Evolutionary conservation across 257 asterid species (phyloP), one percentile per base, ranked within the genome.

Genomic region (Penstemon davidsonii): DNA sequence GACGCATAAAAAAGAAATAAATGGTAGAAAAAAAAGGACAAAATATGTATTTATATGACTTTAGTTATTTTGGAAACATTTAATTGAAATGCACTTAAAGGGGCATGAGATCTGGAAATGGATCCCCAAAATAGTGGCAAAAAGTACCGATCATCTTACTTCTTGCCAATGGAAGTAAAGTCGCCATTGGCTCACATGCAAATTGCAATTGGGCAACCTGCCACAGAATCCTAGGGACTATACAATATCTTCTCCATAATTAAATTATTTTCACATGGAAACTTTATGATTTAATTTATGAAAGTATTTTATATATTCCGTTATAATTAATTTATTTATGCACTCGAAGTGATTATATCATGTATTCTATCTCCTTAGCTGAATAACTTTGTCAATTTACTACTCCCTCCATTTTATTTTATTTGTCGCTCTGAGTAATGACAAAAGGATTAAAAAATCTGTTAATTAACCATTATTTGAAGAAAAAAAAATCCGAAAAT

Each of bases 121-220:
- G 60, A 76, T 73, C 82, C 79, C 82, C 70, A 55, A 79, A 74
- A 64, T 67, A 66, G 63, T 66, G 82, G 60, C 70, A 70, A 58
- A 70, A 53, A 67, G 45, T 64, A 54, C 47, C 33, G 33, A 25
- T 25, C 33, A 25, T 67, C 58, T 10, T 57, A 49, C 38, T 81
- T 73, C 6, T 66, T 70, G 82, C 77, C 73, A 70, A 53, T 73
- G 40, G 70, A 80, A 76, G 81, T 66, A 73, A 80, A 76, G 77
- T 73, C 62, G 73, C 66, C 53, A 76, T 66, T 54, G 65, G 33
- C 15, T 73, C 74, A 62, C 72, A 71, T 41, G 67, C 63, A 70
- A 62, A 71, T 62, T 41, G 67, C 63, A 70, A 62, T 75, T 62
- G 66, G 78, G 42, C 82, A 67, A 77, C 61, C 74, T 70, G 54